These are phyloP conservation scores for Phytophthora syringae DNA, from an alignment of 352 stramenopile genomes.

Conservation along the genomic window DNA sequence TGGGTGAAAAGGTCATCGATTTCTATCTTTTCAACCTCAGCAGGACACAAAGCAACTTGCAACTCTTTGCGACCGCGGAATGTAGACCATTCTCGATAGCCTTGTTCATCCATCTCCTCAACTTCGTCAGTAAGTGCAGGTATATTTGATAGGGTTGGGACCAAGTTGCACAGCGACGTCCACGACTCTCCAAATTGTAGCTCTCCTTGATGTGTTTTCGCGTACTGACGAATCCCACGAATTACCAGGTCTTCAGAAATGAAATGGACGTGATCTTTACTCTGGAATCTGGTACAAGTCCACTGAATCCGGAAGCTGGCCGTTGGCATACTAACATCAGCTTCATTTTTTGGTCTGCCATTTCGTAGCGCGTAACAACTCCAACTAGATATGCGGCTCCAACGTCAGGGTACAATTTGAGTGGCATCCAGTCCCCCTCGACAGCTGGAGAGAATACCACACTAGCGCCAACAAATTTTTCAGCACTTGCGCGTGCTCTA, in stretches of 20 bases:
- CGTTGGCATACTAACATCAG: not conserved
- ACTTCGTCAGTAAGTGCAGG: slow-evolving; percentile 1
- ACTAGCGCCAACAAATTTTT: not conserved
- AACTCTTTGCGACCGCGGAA: slow-evolving; percentile 11
- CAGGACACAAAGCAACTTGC: slow-evolving; percentile 7
- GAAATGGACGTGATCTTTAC: not conserved
- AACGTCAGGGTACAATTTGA: not conserved
- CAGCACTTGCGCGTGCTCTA: not conserved
- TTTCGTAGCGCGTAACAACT: slow-evolving; percentile 1
- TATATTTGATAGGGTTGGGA: slow-evolving; percentile 4
- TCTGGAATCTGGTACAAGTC: not conserved
- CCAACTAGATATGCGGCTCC: not conserved
- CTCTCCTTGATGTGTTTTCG: too few species aligned
- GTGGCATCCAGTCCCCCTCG: slow-evolving; percentile 1
- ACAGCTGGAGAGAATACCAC: slow-evolving; percentile 2
- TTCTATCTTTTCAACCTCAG: slow-evolving; percentile 14
- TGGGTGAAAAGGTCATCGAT: slow-evolving; percentile 9
- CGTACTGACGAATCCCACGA: slow-evolving; percentile 4
- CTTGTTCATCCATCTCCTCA: slow-evolving; percentile 6
- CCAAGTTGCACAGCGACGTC: slow-evolving; percentile 1
- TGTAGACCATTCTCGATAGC: slow-evolving; percentile 10
- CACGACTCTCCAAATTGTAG: slow-evolving; percentile 15
- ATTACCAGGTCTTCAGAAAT: not conserved
- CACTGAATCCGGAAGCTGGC: not conserved
- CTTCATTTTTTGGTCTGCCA: not conserved